These are phyloP conservation scores for Massariosphaeria phaeospora DNA, from an alignment of 495 filamentous ascomycete species.

Conservation along the genomic window DNA sequence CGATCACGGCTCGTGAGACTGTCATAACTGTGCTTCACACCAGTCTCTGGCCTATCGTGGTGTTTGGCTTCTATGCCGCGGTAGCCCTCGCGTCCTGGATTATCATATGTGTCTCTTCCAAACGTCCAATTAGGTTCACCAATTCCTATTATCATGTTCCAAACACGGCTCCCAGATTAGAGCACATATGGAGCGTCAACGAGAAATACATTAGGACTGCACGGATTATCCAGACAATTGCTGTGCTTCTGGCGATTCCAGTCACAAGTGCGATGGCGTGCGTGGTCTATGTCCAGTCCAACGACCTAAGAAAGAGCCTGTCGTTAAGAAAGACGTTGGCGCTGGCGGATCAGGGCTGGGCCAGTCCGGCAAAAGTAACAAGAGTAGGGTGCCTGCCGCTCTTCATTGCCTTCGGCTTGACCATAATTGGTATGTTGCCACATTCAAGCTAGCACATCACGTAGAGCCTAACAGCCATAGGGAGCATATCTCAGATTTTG, in stretches of 20 bases:
- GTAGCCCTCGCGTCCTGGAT: neutral
- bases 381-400: neutral
- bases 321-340: neutral
- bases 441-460: neutral
- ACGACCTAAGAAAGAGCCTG: neutral
- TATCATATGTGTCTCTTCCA: neutral
- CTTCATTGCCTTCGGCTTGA: conserved; percentile 3
- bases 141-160: neutral
- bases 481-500: neutral
- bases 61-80: neutral
- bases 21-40: neutral
- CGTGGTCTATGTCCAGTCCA: conserved; percentile 7
- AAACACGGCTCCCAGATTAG: neutral
- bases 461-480: neutral
- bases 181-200: neutral
- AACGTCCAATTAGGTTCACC: neutral
- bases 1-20: neutral
- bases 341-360: conserved; percentile 14
- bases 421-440: conserved; percentile 1
- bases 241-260: conserved; percentile 9
- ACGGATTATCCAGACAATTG: neutral
- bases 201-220: conserved; percentile 4
- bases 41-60: neutral
- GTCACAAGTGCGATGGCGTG: conserved; percentile 8
- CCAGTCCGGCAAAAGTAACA: neutral